Evolutionary conservation across 768 basidiomycete species (phyloP), one percentile per base, ranked within the genome.

Genomic region (Mycena belliarum): DNA sequence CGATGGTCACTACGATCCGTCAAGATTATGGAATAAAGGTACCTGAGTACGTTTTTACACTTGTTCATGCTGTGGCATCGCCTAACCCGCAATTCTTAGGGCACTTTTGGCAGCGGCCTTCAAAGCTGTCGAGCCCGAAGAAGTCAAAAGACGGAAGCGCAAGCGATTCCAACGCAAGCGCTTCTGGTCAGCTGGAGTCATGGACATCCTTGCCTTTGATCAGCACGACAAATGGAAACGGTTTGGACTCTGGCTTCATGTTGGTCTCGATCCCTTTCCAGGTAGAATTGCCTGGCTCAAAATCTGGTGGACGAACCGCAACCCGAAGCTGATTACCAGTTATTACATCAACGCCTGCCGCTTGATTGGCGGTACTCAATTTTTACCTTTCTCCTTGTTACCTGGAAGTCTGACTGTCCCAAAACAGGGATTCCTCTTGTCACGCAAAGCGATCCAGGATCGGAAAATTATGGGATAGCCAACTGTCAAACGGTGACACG

Each of bases 161-260:
- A 23, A 55, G 3, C 54, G 61, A 0, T 69, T 79, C 21, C 63
- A 64, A 15, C 64, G 72, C 0, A 61, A 63, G 5, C 58, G 54
- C 0, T 80, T 74, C 49, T 76, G 67, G 63, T 66, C 75, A 5
- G 77, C 79, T 4, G 79, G 79, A 0, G 69, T 77, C 0, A 78
- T 72, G 21, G 74, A 81, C 50, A 18, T 76, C 0, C 66, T 65
- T 58, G 46, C 66, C 8, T 47, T 71, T 21, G 75, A 81, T 49
- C 79, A 81, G 55, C 76, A 81, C 59, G 76, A 81, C 59, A 82
- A 82, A 44, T 80, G 73, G 75, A 63, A 65, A 37, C 54, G 65
- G 7, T 79, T 74, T 63, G 75, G 76, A 0, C 65, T 81, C 0
- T 46, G 43, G 46, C 38, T 41, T 15, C 54, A 81, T 59, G 50